A percentile compares a stretch with the other conserved stretches of the same genome.
These are phyloP conservation scores for Darksidea phi DNA, from an alignment of 495 filamentous ascomycete genomes.

Conservation along the genomic window DNA sequence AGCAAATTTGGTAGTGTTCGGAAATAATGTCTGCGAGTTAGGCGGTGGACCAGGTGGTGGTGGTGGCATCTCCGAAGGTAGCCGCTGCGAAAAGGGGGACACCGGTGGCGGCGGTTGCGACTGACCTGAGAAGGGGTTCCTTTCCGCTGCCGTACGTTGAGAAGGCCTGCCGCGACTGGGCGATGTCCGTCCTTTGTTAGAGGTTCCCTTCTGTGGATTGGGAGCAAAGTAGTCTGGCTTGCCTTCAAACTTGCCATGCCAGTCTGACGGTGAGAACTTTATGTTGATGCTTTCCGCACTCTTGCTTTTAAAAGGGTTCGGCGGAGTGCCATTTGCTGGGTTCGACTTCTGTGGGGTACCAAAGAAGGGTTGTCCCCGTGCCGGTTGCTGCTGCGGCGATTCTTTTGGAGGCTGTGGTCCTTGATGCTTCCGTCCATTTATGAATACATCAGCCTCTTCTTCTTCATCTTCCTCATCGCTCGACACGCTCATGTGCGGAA, in stretches of 20 bases:
- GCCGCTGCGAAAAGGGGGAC: conserved; percentile 12
- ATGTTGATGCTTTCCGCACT: conserved; percentile 78
- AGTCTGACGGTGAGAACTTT: conserved; percentile 62
- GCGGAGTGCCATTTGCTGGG: conserved; percentile 40
- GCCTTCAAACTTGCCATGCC: conserved; percentile 56
- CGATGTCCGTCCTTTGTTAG: conserved; percentile 41
- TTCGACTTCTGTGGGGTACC: background rate
- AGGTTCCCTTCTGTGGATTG: conserved; percentile 19
- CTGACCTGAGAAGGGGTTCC: conserved; percentile 27
- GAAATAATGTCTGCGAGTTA: conserved; percentile 29
- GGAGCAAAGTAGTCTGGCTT: conserved; percentile 54
- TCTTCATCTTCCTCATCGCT: conserved; percentile 3
- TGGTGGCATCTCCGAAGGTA: conserved; percentile 21
- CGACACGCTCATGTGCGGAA: conserved; percentile 3
- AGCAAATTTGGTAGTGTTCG: conserved; percentile 55
- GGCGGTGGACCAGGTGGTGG: conserved; percentile 31
- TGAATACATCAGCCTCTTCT: conserved; percentile 7
- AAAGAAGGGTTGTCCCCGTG: conserved; percentile 2
- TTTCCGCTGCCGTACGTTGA: conserved; percentile 32
- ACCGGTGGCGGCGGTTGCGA: conserved; percentile 27
- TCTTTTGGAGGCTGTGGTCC: conserved; percentile 21
- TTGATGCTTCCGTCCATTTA: background rate
- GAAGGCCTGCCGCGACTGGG: conserved; percentile 38
- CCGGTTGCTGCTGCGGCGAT: conserved; percentile 9
- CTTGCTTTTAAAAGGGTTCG: conserved; percentile 48